Percentiles rank a stretch among this genome's conserved stretches.
These are phyloP conservation scores for Fusarium poae DNA, from an alignment of 2,329 filamentous ascomycete species.

Conservation along the genomic window DNA sequence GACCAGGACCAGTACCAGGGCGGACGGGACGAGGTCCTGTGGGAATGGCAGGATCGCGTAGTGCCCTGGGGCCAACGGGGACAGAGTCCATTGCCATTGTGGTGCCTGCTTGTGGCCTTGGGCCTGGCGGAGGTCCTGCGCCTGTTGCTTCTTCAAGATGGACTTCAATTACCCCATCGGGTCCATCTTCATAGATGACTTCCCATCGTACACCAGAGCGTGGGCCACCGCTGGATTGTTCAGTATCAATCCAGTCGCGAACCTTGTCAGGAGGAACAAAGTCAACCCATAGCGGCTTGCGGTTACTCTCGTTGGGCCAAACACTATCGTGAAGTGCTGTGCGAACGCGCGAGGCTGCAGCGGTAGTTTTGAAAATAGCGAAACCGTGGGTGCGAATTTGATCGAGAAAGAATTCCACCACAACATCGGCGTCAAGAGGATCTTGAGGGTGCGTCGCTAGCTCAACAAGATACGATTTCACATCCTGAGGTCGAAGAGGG, in stretches of 20 bases:
- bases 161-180: slow-evolving; percentile 67
- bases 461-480: slow-evolving; percentile 76
- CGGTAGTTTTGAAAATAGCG: slow-evolving; percentile 75
- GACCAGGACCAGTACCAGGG: slow-evolving; percentile 50
- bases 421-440: slow-evolving; percentile 63
- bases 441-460: slow-evolving; percentile 73
- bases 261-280: slow-evolving; percentile 85
- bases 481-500: slow-evolving; percentile 76
- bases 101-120: slow-evolving; percentile 34
- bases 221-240: slow-evolving; percentile 63
- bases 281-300: slow-evolving; percentile 89
- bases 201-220: slow-evolving; percentile 72
- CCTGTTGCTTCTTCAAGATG: slow-evolving; percentile 59
- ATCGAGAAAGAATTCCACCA: slow-evolving; percentile 83
- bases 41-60: slow-evolving; percentile 42
- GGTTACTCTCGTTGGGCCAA: slow-evolving; percentile 88
- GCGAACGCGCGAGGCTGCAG: slow-evolving; percentile 82
- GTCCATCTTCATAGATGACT: slow-evolving; percentile 74
- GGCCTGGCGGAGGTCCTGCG: slow-evolving; percentile 29
- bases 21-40: slow-evolving; percentile 58
- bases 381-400: slow-evolving; percentile 90
- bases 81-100: slow-evolving; percentile 52
- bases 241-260: slow-evolving; percentile 78
- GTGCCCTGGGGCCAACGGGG: slow-evolving; percentile 54
- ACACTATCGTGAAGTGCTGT: slow-evolving; percentile 79